phyloP scores from a whole-genome alignment of 352 stramenopile genomes.

The Discostella stelligera region DNA sequence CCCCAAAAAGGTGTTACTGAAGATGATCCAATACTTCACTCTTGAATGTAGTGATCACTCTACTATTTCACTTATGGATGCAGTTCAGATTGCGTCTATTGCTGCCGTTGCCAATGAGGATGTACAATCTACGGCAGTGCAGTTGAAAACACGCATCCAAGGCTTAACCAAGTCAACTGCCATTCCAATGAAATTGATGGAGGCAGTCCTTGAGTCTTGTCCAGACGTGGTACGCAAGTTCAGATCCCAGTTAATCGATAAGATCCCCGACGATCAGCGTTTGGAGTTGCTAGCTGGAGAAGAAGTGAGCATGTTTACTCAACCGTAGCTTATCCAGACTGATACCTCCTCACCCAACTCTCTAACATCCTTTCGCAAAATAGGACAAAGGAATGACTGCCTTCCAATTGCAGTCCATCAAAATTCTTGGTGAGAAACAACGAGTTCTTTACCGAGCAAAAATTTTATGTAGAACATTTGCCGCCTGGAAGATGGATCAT shows the following conservation, averaged over 20 bases:
- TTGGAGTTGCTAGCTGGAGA: slow-evolving; percentile 20
- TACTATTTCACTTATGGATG: slow-evolving; percentile 2
- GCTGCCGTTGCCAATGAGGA: slow-evolving; percentile 16
- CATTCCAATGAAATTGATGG: slow-evolving; percentile 1
- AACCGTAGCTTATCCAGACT: not conserved
- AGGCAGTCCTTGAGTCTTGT: slow-evolving; percentile 2
- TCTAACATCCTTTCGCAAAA: not conserved
- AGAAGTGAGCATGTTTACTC: slow-evolving; percentile 12
- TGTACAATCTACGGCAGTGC: slow-evolving; percentile 8
- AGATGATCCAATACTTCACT: slow-evolving; percentile 20
- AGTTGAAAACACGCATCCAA: slow-evolving; percentile 17
- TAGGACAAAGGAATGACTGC: slow-evolving; percentile 1
- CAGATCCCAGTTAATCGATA: slow-evolving; percentile 14
- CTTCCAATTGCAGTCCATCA: slow-evolving; percentile 27
- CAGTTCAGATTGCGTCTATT: slow-evolving; percentile 26
- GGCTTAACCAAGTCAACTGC: not conserved
- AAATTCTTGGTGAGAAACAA: slow-evolving; percentile 13
- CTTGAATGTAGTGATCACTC: slow-evolving; percentile 4
- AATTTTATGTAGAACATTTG: slow-evolving; percentile 11
- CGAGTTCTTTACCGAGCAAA: slow-evolving; percentile 14
- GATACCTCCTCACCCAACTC: not conserved
- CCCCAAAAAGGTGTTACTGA: slow-evolving; percentile 19
- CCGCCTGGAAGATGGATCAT: slow-evolving; percentile 22
- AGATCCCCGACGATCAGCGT: slow-evolving; percentile 11
- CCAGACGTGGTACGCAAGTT: slow-evolving; percentile 17